Base-by-base conservation (phyloP, 108 stramenopile species). In the Skeletonema marinoi region DNA sequence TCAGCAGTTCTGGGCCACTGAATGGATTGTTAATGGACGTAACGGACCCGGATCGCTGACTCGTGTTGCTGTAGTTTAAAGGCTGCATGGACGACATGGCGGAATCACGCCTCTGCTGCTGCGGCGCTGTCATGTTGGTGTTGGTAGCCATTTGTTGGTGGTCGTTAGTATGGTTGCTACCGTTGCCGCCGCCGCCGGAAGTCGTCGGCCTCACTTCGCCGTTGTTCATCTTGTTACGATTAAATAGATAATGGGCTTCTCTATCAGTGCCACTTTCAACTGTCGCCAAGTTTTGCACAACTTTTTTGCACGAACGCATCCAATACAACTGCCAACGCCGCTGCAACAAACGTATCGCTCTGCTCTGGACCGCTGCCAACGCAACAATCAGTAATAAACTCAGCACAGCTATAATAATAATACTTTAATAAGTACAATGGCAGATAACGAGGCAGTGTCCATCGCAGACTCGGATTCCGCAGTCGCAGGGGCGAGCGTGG, bases 11-110 rank as follows among this genome's bases (percentile, higher is more conserved):
- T 31, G 71, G 68, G 60, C 62, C 69, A n/a, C 62, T 54, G 74
- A 56, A 66, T 6, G 68, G 74, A 71, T 81, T 80, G 19, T 50
- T 69, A n/a, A 50, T 66, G 31, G 74, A 56, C 31, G 39, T 74
- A 6, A 74, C 41, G 32, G 73, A 42, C 8, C 31, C 32, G 35
- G 63, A 73, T 14, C 61, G 19, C 25, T 73, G 62, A 60, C 21
- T 60, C 13, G 16, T 25, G 5, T 46, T 25, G 25, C 25, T 46
- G 44, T 46, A 46, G 16, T 46, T 46, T n/a, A 46, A 16, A 46
- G 44, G 56, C 7, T 56, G 36, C 3, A 21, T 60, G 1, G 29
- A 25, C 4, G 29, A 25, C 4, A 35, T 50, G 32, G 38, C 60
- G 70, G 70, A 60, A 30, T 58, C 21, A 5, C 70, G n/a, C 36